Evolutionary conservation across 2,329 filamentous ascomycete species (phyloP).

Genomic region (Microascus cirrosus): DNA sequence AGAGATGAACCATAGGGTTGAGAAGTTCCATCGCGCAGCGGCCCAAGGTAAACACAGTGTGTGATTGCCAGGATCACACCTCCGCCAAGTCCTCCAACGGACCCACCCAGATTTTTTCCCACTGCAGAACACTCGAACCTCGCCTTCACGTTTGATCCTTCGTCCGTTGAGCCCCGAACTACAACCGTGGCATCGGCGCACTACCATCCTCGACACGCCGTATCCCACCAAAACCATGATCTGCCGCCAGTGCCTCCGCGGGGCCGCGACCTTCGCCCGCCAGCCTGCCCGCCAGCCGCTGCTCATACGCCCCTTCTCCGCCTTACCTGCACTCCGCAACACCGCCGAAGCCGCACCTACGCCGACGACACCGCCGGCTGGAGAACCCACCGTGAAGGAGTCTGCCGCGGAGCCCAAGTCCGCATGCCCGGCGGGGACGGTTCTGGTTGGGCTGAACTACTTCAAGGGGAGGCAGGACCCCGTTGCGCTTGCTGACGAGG

Average conservation of each 20-base stretch:
- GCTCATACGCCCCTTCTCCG: conserved; percentile 25
- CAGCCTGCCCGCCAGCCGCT: conserved; percentile 9
- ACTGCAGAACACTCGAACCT: neutral
- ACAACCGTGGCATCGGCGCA: neutral
- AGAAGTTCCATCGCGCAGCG: too few species aligned
- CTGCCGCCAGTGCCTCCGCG: conserved; percentile 37
- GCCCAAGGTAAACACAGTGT: neutral
- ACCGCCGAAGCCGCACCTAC: conserved; percentile 20
- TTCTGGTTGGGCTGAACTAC: conserved; percentile 66
- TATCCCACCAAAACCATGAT: conserved; percentile 21
- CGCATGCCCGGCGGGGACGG: conserved; percentile 55
- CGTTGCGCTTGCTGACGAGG: conserved; percentile 59
- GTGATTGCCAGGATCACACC: neutral
- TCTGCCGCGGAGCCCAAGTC: conserved; percentile 24
- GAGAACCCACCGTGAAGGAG: conserved; percentile 13
- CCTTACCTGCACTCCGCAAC: conserved; percentile 20
- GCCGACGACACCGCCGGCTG: conserved; percentile 12
- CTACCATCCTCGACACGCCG: conserved; percentile 14
- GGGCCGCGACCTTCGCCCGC: conserved; percentile 21
- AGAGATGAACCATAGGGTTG: too few species aligned
- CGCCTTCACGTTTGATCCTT: neutral
- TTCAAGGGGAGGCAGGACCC: conserved; percentile 64
- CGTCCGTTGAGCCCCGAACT: neutral
- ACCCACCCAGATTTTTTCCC: neutral
- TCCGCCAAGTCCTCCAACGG: neutral